These are phyloP conservation scores for Neurospora sp. DNA, from an alignment of 495 filamentous ascomycete genomes.

Conservation along the genomic window DNA sequence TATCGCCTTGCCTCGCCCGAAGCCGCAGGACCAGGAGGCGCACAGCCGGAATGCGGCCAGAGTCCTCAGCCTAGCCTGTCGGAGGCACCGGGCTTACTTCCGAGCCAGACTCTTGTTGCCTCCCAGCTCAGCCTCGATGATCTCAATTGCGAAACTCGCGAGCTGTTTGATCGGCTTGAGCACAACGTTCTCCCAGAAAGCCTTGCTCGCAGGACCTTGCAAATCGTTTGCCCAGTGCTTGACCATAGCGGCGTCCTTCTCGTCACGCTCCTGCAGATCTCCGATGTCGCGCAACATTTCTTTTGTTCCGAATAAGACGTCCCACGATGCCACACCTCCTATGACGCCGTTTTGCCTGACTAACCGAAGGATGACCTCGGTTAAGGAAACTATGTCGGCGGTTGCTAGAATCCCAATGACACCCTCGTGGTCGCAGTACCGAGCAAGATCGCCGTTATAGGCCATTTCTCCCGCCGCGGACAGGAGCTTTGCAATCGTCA, in stretches of 20 bases:
- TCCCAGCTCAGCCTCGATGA: constrained; percentile 25
- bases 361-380: constrained; percentile 27
- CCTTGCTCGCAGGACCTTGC: constrained; percentile 14
- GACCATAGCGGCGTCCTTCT: constrained; percentile 24
- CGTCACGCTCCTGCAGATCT: constrained; percentile 20
- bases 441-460: constrained; percentile 8
- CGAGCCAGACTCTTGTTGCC: background rate
- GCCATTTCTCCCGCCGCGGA: constrained; percentile 18
- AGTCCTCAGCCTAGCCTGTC: background rate
- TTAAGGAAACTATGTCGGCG: constrained; percentile 32
- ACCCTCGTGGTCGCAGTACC: constrained; percentile 10
- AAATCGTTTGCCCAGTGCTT: constrained; percentile 27
- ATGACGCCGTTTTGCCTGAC: constrained; percentile 20
- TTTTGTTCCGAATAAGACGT: constrained; percentile 21
- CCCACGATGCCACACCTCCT: constrained; percentile 26
- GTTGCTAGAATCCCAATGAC: constrained; percentile 16
- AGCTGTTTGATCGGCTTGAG: constrained; percentile 24
- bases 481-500: constrained; percentile 29
- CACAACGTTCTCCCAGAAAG: constrained; percentile 29
- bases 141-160: constrained; percentile 24
- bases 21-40: background rate
- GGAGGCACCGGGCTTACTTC: background rate
- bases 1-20: background rate
- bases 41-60: rapidly evolving
- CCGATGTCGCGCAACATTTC: constrained; percentile 29